Base-by-base conservation (phyloP, 176 grass and related monocot genomes). In the Secale cereale region DNA sequence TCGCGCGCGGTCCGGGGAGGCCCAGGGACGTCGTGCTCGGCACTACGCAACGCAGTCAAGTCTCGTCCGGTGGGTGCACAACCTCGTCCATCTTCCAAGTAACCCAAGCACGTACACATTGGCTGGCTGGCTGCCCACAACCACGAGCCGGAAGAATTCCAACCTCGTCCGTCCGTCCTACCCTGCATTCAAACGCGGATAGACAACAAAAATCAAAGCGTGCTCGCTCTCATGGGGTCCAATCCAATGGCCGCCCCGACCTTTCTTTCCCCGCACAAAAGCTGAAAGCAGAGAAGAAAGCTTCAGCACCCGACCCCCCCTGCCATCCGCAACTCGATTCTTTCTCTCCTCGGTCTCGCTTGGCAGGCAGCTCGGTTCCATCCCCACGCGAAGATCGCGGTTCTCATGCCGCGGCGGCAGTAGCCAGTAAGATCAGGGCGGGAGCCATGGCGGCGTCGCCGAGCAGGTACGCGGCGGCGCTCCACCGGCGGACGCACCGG, bases 401-500 rank as follows among this genome's bases (percentile, higher is more conserved):
- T 70, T 78, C 60, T 32, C 59, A 90, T 90, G 89, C 59, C 23
- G 25, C 33, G 12, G 74, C 17, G 2, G 41, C 2, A 19, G 14
- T 30, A 36, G 22, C 36, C 36, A 37, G 7, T 37, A 37, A 4
- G 23, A 25, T 41, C 60, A 17, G 50, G 65, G 16, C 46, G 46
- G 63, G 43, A 79, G 60, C 84, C 85, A 94, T 94, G 97, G 82
- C 86, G 69, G 56, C 37, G 16, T 8, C 82, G 36, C 19, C 72
- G 86, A 52, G 83, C 48, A 89, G 71, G 45, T 92, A 94, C 70
- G 83, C 86, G 45, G 59, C 82, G 15, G 82, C n/a, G 85, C 85
- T 99, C 19, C 84, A 89, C 60, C 70, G 85, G 81, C 86, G 84
- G 82, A 83, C 86, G 72, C 83, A 90, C 23, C 80, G 74, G 78